phyloP scores from a whole-genome alignment of 352 stramenopile species.

The Globisporangium apiculatum region DNA sequence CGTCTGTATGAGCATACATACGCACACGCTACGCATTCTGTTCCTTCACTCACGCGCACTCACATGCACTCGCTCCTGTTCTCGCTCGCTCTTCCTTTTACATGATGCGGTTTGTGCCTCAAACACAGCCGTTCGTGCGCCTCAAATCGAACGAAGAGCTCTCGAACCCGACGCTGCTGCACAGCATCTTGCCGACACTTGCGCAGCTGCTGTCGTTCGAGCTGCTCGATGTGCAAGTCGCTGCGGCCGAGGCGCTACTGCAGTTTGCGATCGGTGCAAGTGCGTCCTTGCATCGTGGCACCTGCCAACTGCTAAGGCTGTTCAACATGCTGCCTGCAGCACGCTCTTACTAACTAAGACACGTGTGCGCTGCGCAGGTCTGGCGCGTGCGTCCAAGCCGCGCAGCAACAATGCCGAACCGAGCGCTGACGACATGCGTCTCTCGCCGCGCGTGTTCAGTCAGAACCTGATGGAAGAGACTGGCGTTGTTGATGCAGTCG shows the following conservation, averaged over 20 bases:
- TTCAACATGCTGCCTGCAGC: not conserved
- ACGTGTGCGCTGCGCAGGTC: constrained; percentile 15
- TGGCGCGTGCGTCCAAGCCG: constrained; percentile 22
- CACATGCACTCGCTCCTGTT: too few relatives aligned
- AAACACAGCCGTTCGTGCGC: constrained; percentile 51
- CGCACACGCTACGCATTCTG: too few relatives aligned
- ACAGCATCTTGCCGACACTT: constrained; percentile 39
- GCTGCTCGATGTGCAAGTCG: constrained; percentile 53
- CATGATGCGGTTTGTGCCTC: too few relatives aligned
- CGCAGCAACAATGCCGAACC: constrained; percentile 25
- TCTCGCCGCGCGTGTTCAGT: constrained; percentile 51
- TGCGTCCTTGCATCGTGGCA: constrained; percentile 16
- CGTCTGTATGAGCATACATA: too few relatives aligned
- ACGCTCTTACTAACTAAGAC: not conserved
- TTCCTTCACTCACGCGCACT: too few relatives aligned
- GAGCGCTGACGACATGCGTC: constrained; percentile 40
- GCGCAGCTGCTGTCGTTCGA: constrained; percentile 53
- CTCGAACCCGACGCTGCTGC: constrained; percentile 42
- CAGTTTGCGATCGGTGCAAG: constrained; percentile 58
- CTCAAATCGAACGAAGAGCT: constrained; percentile 79
- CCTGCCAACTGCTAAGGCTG: not conserved
- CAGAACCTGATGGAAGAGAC: constrained; percentile 69
- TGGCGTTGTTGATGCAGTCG: constrained; percentile 44
- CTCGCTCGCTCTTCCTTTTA: too few relatives aligned
- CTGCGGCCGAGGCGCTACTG: constrained; percentile 40